Evolutionary conservation across 805 yeast genomes (phyloP), one percentile per base, ranked within the genome.

Genomic region (Blastobotrys muscicola): DNA sequence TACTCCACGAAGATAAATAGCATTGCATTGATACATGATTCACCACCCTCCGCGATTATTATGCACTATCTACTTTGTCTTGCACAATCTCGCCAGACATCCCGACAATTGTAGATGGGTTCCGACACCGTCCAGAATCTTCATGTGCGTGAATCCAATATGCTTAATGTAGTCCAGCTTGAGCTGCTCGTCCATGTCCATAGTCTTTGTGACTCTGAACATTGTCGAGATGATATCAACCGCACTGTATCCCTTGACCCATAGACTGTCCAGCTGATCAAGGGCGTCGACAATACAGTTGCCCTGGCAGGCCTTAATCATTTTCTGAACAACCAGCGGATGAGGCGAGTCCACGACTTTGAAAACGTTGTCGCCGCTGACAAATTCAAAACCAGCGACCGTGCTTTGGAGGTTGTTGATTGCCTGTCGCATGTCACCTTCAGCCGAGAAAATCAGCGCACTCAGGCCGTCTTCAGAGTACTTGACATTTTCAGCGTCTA

Each of bases 381-480:
- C 96, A 44, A 84, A 72, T 2, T 83, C 89, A 65, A 89, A 89
- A 2, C 98, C 98, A 1, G 96, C 86, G 29, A 81, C 90, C 0
- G 97, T 87, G 56, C 94, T 81, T 60, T 92, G 98, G 46, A 92
- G 61, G 62, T 92, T 92, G 59, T 92, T 92, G 39, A 92, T 75
- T 0, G 97, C 98, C 63, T 92, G 98, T 62, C 98, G 78, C 98
- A 92, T 90, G 60, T 92, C 98, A 47, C 98, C 98, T 59, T 92
- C 98, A 0, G 96, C 94, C 0, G 97, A 82, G 65, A 92, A 92
- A 11, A 92, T 78, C 46, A 92, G 71, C 0, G 98, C 97, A 52
- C 86, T 86, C 31, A 92, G 65, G 0, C 98, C 98, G 61, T 86
- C 96, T 48, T 86, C 84, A 12, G 89, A 77, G 62, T 76, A 84